Evolutionary conservation across 2,329 filamentous ascomycete species (phyloP).

Genomic region (Xylariaceae sp.): DNA sequence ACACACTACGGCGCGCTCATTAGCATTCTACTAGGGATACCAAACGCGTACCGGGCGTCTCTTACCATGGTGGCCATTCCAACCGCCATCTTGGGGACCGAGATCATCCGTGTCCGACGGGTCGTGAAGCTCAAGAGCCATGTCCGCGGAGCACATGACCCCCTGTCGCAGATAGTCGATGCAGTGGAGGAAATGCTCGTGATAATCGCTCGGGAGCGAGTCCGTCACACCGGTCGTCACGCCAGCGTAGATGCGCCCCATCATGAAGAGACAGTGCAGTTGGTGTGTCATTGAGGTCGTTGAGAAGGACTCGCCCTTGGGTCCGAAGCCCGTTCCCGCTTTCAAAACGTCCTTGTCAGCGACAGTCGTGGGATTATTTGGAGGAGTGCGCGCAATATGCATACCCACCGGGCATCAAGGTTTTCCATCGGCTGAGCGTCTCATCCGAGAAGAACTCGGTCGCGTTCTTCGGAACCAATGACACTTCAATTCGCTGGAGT

Average conservation of each 20-base stretch:
- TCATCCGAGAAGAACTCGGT: constrained; percentile 49
- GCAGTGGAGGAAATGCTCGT: constrained; percentile 35
- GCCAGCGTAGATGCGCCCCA: constrained; percentile 45
- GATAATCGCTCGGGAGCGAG: constrained; percentile 37
- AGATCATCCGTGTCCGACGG: constrained; percentile 32
- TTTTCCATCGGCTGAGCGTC: too few relatives aligned
- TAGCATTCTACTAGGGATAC: not conserved
- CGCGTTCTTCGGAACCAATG: constrained; percentile 46
- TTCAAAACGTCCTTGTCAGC: too few relatives aligned
- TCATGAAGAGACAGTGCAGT: constrained; percentile 48
- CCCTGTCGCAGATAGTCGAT: constrained; percentile 38
- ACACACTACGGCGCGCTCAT: constrained; percentile 28
- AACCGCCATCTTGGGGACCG: too few relatives aligned
- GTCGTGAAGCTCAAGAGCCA: constrained; percentile 36
- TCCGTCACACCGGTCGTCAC: too few relatives aligned
- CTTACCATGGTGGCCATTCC: too few relatives aligned
- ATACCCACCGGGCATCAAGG: too few relatives aligned
- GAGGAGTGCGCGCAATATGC: too few relatives aligned
- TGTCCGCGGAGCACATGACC: constrained; percentile 36
- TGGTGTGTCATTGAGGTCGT: constrained; percentile 48
- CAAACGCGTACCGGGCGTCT: too few relatives aligned
- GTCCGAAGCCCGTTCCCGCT: constrained; percentile 48
- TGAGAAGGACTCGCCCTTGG: constrained; percentile 46
- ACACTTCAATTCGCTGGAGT: too few relatives aligned
- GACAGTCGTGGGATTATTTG: too few relatives aligned